Percentiles rank a stretch among this genome's conserved stretches.
These are phyloP conservation scores for Aspergillus intermedius DNA, from an alignment of 2,329 filamentous ascomycete species.

Conservation along the genomic window DNA sequence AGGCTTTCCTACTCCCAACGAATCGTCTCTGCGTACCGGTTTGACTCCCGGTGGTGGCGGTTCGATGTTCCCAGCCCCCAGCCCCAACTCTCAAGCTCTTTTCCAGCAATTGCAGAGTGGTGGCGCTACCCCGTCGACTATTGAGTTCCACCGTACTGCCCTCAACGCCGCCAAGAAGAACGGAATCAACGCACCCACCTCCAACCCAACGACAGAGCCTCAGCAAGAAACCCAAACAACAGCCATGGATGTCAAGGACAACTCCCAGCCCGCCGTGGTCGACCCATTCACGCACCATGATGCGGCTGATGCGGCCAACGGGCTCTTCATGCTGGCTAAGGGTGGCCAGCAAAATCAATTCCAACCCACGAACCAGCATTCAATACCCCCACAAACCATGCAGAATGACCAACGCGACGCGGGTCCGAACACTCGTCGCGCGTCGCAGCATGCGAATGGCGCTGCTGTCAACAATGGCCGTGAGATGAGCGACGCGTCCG, in stretches of 20 bases:
- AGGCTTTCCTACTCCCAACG: conserved; percentile 90
- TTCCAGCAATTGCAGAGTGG: conserved; percentile 73
- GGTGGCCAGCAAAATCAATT: conserved; percentile 53
- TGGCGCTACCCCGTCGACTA: conserved; percentile 77
- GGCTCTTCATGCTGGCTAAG: conserved; percentile 79
- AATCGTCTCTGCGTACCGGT: conserved; percentile 85
- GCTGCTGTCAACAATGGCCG: conserved; percentile 53
- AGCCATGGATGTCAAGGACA: conserved; percentile 37
- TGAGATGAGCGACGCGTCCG: conserved; percentile 63
- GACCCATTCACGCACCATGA: conserved; percentile 82
- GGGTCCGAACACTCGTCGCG: conserved; percentile 32
- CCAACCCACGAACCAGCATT: conserved; percentile 45
- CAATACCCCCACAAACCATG: conserved; percentile 43
- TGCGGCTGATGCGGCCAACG: conserved; percentile 87
- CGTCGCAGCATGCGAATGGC: conserved; percentile 37
- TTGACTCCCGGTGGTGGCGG: conserved; percentile 90
- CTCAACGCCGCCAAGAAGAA: conserved; percentile 66
- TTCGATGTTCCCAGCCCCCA: conserved; percentile 93
- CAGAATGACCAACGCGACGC: conserved; percentile 50
- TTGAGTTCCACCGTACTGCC: conserved; percentile 93
- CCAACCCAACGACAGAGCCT: conserved; percentile 35
- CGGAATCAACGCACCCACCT: conserved; percentile 39
- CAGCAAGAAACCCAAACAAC: conserved; percentile 32
- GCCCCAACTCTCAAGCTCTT: conserved; percentile 76
- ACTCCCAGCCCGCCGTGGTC: conserved; percentile 41